Base-by-base conservation (phyloP, 2,329 filamentous ascomycete genomes). In the Colletotrichum abscissum region DNA sequence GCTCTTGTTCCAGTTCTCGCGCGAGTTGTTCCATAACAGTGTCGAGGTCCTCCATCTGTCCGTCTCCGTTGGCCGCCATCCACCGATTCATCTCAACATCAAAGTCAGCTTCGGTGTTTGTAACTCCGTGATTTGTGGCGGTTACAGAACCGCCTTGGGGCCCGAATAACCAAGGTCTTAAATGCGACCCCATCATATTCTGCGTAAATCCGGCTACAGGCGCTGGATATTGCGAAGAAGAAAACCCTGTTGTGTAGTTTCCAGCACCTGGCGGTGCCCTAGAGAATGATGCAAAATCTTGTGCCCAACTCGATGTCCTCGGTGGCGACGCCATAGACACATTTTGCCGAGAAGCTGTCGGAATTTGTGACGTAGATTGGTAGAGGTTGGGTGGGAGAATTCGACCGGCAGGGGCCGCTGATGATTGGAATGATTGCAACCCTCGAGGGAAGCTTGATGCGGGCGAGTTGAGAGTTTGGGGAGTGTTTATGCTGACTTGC, bases 11-110 rank as follows among this genome's bases (percentile, higher is more conserved):
- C 9, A 86, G 77, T 67, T 86, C 83, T 14, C 78, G 79, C 6
- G 84, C 84, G 75, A 86, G 81, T 67, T 83, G 80, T 46, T 85
- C 84, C 82, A 86, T 85, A 66, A 82, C 81, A 24, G 82, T 83
- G 63, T 85, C 83, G 3, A 86, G 83, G 38, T 84, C 78, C 28
- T 80, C 77, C 79, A 85, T 84, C 54, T 79, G 73, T 6, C 76
- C 62, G 49, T 52, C 71, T 24, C 80, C 79, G 56, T 86, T 81
- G 16, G 68, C 77, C 0, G 81, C 79, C 80, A 86, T 83, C 84
- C 84, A 86, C 28, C 77, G 78, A 6, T 80, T 78, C 80, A 86
- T 83, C 55, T 86, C 84, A 49, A 80, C 74, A 62, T 84, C 80
- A 42, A 86, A 85, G n/a, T 84, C 82, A 16, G 79, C 75, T 60